Conservation (phyloP, 1,284 basidiomycete species). For the Leccinum subrobustum region DNA sequence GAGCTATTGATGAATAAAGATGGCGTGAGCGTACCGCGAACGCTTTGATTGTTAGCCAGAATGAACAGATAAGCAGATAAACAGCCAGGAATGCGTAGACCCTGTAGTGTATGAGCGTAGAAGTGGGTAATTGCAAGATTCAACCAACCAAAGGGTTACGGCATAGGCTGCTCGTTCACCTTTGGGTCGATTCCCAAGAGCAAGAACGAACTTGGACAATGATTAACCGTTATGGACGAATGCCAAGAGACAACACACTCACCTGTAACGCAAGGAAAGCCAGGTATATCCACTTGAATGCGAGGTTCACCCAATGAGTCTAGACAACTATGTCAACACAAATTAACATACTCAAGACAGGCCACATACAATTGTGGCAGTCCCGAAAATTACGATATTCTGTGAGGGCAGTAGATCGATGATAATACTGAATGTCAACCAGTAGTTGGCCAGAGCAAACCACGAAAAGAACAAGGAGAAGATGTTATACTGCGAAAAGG, state of each 20-base stretch:
- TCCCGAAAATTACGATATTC: constrained; percentile 70
- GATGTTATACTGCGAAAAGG: constrained; percentile 61
- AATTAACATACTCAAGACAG: background rate
- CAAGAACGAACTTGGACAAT: constrained; percentile 78
- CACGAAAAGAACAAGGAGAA: constrained; percentile 84
- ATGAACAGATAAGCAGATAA: constrained; percentile 83
- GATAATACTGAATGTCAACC: constrained; percentile 96
- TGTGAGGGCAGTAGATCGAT: constrained; percentile 82
- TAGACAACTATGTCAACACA: constrained; percentile 32
- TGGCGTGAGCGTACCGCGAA: constrained; percentile 55
- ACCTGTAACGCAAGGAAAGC: constrained; percentile 75
- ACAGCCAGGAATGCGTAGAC: constrained; percentile 77
- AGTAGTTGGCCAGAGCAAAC: constrained; percentile 92
- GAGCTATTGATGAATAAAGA: background rate
- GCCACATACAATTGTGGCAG: constrained; percentile 52
- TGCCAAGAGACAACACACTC: background rate
- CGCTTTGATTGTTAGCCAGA: constrained; percentile 78
- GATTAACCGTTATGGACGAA: background rate
- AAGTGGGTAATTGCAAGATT: background rate
- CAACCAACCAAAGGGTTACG: constrained; percentile 70
- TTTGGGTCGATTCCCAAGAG: constrained; percentile 93
- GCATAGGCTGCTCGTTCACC: constrained; percentile 86
- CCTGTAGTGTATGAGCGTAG: constrained; percentile 41
- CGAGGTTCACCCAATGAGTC: constrained; percentile 91
- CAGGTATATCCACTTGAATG: constrained; percentile 86